These are phyloP conservation scores for Dictyophora rubrovolvata DNA, from an alignment of 768 basidiomycete genomes.

Conservation along the genomic window DNA sequence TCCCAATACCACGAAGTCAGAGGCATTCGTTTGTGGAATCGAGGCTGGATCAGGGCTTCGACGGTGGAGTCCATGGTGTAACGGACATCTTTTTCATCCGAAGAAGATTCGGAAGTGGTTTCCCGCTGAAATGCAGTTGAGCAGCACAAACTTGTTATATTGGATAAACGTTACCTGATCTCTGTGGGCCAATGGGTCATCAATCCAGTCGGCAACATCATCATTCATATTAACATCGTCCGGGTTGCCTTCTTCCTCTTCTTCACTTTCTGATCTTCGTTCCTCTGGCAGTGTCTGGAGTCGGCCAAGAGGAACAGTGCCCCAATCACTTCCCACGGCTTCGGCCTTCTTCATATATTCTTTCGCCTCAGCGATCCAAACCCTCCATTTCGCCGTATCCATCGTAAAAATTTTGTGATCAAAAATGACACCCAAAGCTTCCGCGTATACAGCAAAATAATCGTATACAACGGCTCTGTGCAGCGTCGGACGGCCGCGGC, in stretches of 20 bases:
- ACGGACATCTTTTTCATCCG: background rate
- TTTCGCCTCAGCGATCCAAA: background rate
- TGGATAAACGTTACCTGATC: background rate
- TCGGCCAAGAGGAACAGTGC: background rate
- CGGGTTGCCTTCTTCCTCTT: background rate
- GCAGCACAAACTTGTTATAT: background rate
- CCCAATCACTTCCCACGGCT: background rate
- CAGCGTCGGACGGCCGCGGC: background rate
- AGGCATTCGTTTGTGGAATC: background rate
- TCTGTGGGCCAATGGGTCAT: background rate
- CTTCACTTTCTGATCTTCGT: background rate
- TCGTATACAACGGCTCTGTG: conserved; percentile 6
- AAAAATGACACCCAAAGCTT: background rate
- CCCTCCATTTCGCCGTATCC: background rate
- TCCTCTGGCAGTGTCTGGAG: background rate
- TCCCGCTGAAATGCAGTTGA: background rate
- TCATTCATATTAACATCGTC: background rate
- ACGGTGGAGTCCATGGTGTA: background rate
- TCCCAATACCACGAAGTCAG: conserved; percentile 4
- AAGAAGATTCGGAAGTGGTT: background rate
- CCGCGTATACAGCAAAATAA: conserved; percentile 1
- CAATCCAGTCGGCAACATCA: background rate
- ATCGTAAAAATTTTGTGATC: background rate
- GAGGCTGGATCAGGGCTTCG: background rate
- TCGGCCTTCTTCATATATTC: background rate